Evolutionary conservation across 2,329 filamentous ascomycete species (phyloP), one percentile per base, ranked within the genome.

Genomic region (Paecilomyces sp.): DNA sequence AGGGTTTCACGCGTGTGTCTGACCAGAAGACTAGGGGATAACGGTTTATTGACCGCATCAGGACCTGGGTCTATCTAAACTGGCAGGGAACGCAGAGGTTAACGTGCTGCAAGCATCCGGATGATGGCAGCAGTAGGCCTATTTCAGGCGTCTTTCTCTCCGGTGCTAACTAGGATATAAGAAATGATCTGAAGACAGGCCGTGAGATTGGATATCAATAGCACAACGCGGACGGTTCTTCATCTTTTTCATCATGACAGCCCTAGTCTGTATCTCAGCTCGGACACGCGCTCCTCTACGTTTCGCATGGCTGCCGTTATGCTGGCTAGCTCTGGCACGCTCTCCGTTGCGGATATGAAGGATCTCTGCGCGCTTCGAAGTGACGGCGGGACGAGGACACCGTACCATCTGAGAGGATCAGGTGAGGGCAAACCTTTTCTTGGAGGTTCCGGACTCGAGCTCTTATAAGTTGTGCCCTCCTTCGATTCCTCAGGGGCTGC

Each of bases 371-470:
- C 75, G 41, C 61, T 71, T 58, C 77, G 77, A 36, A 82, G 70
- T 25, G 76, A 71, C 9, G 71, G 70, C 2, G 80, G 76, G 18
- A 79, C 74, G 12, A 82, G 68, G 50, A 81, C 77, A 5, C 79
- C 80, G 64, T 79, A 82, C 79, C 79, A 81, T 24, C 71, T 70
- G 25, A 81, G 64, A 7, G 80, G 79, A 60, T 82, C 75, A 55
- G 68, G 67, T 22, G 71, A 70, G 53, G 65, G 68, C 60, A 68
- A 60, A 30, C 66, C 67, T 63, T 67, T 69, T 58, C 68, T 66
- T 60, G 58, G 62, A 61, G 60, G 58, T 60, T 63, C 63, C 58
- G 62, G 55, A 53, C 62, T 57, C 60, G 58, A 54, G 7, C 7
- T 47, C 41, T 18, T 55, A 55, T 13, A 15, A 33, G 53, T 13